Base-by-base conservation (phyloP, 768 basidiomycete genomes). In the Epithele typhae region DNA sequence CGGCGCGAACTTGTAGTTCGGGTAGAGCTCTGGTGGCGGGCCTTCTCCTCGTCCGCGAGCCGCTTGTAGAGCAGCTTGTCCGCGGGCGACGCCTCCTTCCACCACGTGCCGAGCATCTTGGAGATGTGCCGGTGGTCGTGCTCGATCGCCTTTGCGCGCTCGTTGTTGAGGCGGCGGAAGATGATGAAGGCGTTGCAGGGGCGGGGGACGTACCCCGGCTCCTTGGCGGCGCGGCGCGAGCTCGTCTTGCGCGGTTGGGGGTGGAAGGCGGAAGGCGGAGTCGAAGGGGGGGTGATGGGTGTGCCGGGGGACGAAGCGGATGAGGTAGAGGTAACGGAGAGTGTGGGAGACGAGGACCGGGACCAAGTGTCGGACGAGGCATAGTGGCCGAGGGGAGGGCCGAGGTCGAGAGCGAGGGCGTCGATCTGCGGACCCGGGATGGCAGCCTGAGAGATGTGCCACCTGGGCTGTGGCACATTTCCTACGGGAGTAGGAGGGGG, bases 181-280 rank as follows among this genome's bases (percentile, higher is more conserved):
- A 86, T 75, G 60, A 86, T 82, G 64, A 86, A 86, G 37, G 79
- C 70, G 48, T 86, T 86, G 1, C 77, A 72, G 5, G 84, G 84
- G 6, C 84, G 77, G 18, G 81, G 78, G 33, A 84, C 72, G 72
- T 76, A 77, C 22, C 62, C 65, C 1, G 81, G 75, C 40, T 79
- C 74, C n/a, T 70, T 56, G 30, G 34, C 42, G 17, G 15, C 37
- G 18, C 45, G 46, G 15, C 46, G 46, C 3, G 51, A 44, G 19
- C 17, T 18, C 5, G 42, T 30, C 17, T 19, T 39, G 8, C 8
- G 6, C 18, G 6, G 12, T 9, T 15, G 30, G 30, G 30, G 30
- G 9, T 32, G 9, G 30, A 15, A 15, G 9, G 30, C 30, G 15
- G 30, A 15, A 15, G 30, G 15, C 9, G 35, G 35, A 14, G 35